Conservation (phyloP, 2,329 filamentous ascomycete genomes). For the Fusarium armeniacum region DNA sequence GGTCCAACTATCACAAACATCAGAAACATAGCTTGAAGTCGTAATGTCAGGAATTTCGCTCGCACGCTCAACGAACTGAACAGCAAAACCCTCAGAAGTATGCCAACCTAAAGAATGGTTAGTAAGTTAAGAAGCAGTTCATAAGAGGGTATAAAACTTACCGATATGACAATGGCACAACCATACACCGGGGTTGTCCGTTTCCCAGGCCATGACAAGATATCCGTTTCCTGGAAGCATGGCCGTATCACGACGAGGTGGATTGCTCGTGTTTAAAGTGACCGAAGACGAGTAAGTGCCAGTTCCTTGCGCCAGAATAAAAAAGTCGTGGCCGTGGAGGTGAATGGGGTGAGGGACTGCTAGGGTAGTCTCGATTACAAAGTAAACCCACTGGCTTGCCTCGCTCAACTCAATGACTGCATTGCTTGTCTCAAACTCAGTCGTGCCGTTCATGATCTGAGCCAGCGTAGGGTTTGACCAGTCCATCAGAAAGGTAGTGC, state of each 20-base stretch:
- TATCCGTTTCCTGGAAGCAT: slow-evolving; percentile 61
- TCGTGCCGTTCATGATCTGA: slow-evolving; percentile 11
- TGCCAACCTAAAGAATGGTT: neutral
- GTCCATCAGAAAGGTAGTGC: slow-evolving; percentile 24
- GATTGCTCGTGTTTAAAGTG: slow-evolving; percentile 54
- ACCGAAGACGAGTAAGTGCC: slow-evolving; percentile 28
- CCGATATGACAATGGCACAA: slow-evolving; percentile 65
- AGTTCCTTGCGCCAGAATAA: slow-evolving; percentile 46
- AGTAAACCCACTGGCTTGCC: slow-evolving; percentile 51
- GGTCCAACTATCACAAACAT: slow-evolving; percentile 20
- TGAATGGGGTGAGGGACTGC: slow-evolving; percentile 54
- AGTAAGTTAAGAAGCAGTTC: fast-evolving
- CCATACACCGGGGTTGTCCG: slow-evolving; percentile 65
- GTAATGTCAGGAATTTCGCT: slow-evolving; percentile 13
- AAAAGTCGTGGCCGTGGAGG: slow-evolving; percentile 56
- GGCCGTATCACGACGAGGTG: slow-evolving; percentile 66
- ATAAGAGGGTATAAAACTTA: neutral
- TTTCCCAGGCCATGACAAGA: slow-evolving; percentile 64
- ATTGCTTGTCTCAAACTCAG: slow-evolving; percentile 1
- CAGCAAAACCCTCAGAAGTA: slow-evolving; percentile 14
- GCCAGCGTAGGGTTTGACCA: slow-evolving; percentile 18
- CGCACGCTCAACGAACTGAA: slow-evolving; percentile 21
- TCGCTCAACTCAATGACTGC: slow-evolving; percentile 50
- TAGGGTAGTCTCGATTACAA: slow-evolving; percentile 48
- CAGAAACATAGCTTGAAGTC: slow-evolving; percentile 15